Base-by-base conservation (phyloP, 495 filamentous ascomycete species). In the Parachaetomium inaequale region DNA sequence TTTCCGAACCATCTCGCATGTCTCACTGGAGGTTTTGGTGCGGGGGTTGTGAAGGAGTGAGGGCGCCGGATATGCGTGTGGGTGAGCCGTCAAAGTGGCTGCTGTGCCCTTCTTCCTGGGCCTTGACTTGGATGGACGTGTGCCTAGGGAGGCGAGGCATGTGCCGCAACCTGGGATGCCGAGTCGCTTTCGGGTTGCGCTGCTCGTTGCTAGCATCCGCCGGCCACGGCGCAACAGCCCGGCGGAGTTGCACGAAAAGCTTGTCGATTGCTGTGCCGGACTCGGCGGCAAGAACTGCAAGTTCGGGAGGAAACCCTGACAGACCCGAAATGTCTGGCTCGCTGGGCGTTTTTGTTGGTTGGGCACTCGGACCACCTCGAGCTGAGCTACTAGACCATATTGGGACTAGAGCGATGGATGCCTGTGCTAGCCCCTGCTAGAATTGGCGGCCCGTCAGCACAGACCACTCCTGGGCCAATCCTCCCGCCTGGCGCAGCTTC, bases 401-500 rank as follows among this genome's bases (percentile, higher is more conserved):
- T 21, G 4, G 31, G 51, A 21, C n/a, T 25, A 36, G 31, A 21
- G 21, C 31, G 14, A 19, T 19, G 29, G 19, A 4, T 34, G 19
- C 38, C n/a, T 8, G 51, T 54, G 46, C 46, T 14, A 1, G 26
- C n/a, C n/a, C n/a, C n/a, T n/a, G n/a, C n/a, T n/a, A n/a, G n/a
- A n/a, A 51, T 17, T 51, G 52, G 11, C 21, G 52, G 52, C 19
- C 51, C 31, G 32, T n/a, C 32, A 55, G 54, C 54, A 56, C 25
- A 19, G 54, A 56, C 38, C 52, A 55, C 34, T 21, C 26, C 26
- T 8, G 7, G 46, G 46, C 8, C 46, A 14, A 28, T 50, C 46
- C 28, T 8, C 28, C 26, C n/a, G 17, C 31, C 32, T 1, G 31
- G 8, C 31, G 4, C n/a, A 7, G n/a, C 11, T 14, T 17, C 49